Evolutionary conservation across 495 filamentous ascomycete species (phyloP).

Genomic region (Cetradonia linearis): DNA sequence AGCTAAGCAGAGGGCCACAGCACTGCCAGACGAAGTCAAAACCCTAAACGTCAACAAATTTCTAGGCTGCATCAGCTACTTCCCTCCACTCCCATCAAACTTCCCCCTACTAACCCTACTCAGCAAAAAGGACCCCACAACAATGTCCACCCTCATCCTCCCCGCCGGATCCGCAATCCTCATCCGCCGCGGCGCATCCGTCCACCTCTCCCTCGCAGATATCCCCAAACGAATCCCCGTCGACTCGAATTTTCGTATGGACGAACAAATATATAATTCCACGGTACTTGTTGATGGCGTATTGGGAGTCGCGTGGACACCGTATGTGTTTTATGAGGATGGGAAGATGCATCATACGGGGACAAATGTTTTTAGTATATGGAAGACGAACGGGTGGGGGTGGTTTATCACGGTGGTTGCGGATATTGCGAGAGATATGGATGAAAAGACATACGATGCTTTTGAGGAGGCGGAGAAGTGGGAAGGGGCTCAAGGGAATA

Average conservation of each 20-base stretch:
- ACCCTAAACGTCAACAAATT: constrained; percentile 9
- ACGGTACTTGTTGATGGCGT: constrained; percentile 2
- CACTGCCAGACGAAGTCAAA: constrained; percentile 1
- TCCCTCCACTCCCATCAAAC: not conserved
- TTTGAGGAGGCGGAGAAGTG: not conserved
- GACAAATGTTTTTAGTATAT: not conserved
- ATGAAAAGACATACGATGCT: not conserved
- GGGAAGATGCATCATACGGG: constrained; percentile 1
- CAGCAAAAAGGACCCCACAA: not conserved
- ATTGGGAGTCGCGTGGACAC: not conserved
- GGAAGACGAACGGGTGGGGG: not conserved
- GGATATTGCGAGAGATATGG: constrained; percentile 1
- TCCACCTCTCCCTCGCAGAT: constrained; percentile 2
- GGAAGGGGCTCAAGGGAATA: not conserved
- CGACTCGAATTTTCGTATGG: not conserved
- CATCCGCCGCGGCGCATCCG: constrained; percentile 1
- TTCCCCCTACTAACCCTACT: not conserved
- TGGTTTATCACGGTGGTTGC: constrained; percentile 5
- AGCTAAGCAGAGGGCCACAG: not conserved
- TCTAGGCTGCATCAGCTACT: constrained; percentile 1
- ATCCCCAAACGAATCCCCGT: constrained; percentile 1
- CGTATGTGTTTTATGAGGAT: not conserved
- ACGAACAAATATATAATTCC: constrained; percentile 2
- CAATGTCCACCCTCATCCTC: constrained; percentile 1
- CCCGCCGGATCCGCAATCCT: not conserved